A percentile compares a stretch with the other conserved stretches of the same genome.
Evolutionary conservation across 1,284 basidiomycete genomes (phyloP).

Genomic region (Entoloma clypeatum): DNA sequence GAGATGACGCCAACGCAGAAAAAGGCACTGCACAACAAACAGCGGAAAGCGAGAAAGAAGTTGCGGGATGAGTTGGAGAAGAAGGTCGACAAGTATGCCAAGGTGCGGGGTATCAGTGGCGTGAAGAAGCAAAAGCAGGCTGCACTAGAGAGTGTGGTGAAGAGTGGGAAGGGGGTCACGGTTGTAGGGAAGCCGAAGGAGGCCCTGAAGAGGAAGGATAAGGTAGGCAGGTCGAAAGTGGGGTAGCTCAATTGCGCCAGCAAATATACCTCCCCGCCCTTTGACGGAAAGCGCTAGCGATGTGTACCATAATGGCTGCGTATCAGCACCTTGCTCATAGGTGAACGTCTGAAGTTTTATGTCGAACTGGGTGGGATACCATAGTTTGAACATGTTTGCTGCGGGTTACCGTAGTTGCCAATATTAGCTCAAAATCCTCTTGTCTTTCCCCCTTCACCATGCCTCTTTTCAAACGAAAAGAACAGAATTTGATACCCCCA

Average conservation of each 20-base stretch:
- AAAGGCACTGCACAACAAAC: constrained; percentile 65
- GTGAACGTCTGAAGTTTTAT: no score
- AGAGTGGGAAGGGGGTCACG: constrained; percentile 82
- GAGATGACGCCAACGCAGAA: constrained; percentile 90
- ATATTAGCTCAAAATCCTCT: background rate
- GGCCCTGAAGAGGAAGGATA: constrained; percentile 29
- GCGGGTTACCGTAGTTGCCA: background rate
- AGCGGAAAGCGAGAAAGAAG: constrained; percentile 73
- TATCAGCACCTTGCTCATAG: no score
- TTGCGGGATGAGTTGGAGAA: constrained; percentile 67
- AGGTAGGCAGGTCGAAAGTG: constrained; percentile 8
- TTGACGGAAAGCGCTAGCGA: background rate
- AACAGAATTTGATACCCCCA: constrained; percentile 69
- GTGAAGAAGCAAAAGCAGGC: constrained; percentile 80
- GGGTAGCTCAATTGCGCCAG: no score
- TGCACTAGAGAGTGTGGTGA: constrained; percentile 76
- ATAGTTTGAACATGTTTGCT: no score
- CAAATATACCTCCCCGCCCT: no score
- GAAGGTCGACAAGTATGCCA: constrained; percentile 64
- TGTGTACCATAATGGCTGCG: background rate
- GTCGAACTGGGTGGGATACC: no score
- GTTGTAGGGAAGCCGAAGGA: constrained; percentile 74
- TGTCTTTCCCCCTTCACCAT: constrained; percentile 39
- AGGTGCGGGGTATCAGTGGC: constrained; percentile 39
- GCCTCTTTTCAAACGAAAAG: constrained; percentile 76